phyloP scores from a whole-genome alignment of 2,329 filamentous ascomycete species.

The Cercospora nicotianae region DNA sequence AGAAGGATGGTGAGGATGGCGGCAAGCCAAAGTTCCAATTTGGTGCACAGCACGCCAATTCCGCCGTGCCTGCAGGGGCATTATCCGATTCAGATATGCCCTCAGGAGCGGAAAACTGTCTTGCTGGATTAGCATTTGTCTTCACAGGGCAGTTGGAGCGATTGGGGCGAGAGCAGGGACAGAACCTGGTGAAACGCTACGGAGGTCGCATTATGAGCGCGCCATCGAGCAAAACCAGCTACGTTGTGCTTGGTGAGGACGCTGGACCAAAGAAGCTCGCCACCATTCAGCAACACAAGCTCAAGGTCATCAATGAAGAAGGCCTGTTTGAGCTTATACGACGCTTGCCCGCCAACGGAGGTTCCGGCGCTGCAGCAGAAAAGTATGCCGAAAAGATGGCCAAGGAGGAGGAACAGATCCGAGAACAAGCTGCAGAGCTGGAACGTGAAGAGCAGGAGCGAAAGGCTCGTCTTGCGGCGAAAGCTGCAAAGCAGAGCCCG shows the following conservation, averaged over 20 bases:
- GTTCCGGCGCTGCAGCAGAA: constrained; percentile 82
- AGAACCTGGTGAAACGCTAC: constrained; percentile 84
- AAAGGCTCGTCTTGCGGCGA: constrained; percentile 43
- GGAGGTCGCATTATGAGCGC: constrained; percentile 84
- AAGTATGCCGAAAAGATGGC: constrained; percentile 82
- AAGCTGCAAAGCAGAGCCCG: constrained; percentile 48
- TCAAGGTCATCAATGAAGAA: constrained; percentile 93
- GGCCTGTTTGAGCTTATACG: constrained; percentile 86
- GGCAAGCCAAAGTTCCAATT: constrained; percentile 71
- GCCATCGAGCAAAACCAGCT: constrained; percentile 91
- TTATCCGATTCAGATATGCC: constrained; percentile 71
- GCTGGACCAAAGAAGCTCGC: constrained; percentile 90
- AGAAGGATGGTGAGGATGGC: constrained; percentile 44
- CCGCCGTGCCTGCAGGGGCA: constrained; percentile 60
- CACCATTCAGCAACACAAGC: constrained; percentile 74
- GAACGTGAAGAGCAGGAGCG: constrained; percentile 68
- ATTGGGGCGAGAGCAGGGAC: constrained; percentile 80
- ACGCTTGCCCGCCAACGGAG: constrained; percentile 78
- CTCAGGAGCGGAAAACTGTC: constrained; percentile 80
- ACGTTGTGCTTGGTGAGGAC: constrained; percentile 85
- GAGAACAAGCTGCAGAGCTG: constrained; percentile 78
- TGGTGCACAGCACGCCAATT: constrained; percentile 54
- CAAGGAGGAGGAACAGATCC: constrained; percentile 79
- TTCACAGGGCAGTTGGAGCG: constrained; percentile 86
- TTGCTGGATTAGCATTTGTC: constrained; percentile 86